A percentile compares a stretch with the other conserved stretches of the same genome.
Evolutionary conservation across 1,139 yeast species (phyloP).

Genomic region (Yamadazyma atmosphaerica): DNA sequence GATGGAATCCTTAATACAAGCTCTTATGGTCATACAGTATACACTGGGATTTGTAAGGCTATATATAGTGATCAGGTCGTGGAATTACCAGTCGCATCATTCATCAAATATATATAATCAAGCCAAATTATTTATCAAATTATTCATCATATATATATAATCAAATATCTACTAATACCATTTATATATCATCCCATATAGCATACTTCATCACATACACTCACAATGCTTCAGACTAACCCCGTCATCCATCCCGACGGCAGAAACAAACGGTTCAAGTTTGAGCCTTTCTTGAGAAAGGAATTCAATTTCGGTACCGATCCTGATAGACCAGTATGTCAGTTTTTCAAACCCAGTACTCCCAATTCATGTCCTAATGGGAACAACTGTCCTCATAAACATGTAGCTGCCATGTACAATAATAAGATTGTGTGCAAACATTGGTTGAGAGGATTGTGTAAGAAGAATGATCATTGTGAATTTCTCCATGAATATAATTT

Average conservation of each 20-base stretch:
- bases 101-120: not conserved
- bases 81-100: not conserved
- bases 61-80: not conserved
- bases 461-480: constrained; percentile 96
- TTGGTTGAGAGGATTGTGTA: constrained; percentile 96
- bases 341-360: constrained; percentile 58
- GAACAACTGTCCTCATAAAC: constrained; percentile 81
- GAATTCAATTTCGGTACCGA: constrained; percentile 84
- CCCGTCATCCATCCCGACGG: constrained; percentile 47
- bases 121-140: not conserved
- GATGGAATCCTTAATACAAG: not conserved
- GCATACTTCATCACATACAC: not conserved
- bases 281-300: constrained; percentile 77
- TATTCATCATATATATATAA: not conserved
- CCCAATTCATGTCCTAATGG: constrained; percentile 87
- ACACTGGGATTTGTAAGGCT: too few species aligned
- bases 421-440: constrained; percentile 93
- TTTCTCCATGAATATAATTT: constrained; percentile 92
- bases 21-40: not conserved
- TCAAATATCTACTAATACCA: not conserved
- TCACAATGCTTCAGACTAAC: constrained; percentile 36
- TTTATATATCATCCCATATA: not conserved
- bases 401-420: constrained; percentile 76
- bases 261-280: constrained; percentile 57
- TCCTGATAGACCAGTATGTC: constrained; percentile 90